Base-by-base conservation (phyloP, 371 early-diverging fungal species). In the Apophysomyces ossiformis region DNA sequence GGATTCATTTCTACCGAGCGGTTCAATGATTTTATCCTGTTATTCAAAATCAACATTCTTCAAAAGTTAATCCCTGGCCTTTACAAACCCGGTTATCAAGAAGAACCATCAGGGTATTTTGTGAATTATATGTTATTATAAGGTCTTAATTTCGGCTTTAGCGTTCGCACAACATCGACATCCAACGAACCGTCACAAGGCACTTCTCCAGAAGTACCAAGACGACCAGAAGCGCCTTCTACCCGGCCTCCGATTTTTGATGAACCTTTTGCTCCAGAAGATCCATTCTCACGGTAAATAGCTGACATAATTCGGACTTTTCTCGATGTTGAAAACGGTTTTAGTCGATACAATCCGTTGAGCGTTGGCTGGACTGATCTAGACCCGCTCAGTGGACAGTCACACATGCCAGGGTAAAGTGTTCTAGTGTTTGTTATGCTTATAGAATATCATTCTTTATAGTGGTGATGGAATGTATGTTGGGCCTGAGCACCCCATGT, bases 401-500 rank as follows among this genome's bases (percentile, higher is more conserved):
- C 86, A 64, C 82, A 79, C 60, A 71, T 74, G 63, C 79, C 79
- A 59, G 81, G 81, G 83, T 83, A 83, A 70, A 41, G 57, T 57
- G 12, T 44, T 50, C 13, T 26, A 26, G 32, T 26, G 2, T 26
- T 26, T 26, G 32, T 26, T 26, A 26, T 3, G 32, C 32, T 26
- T 26, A 26, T 0, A 26, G 3, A 26, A 26, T 26, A 26, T 26
- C 32, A 26, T 26, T 26, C 32, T 26, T 41, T 8, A 54, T 62
- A 38, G 60, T 60, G 91, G 91, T 11, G 93, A 89, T 57, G 95
- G 95, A 35, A 95, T 94, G 94, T 72, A 83, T 77, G 93, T 95
- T 7, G 96, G 95, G 8, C 96, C 96, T 4, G 85, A 85, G 58
- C 97, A 97, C 79, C 95, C 96, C 41, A 91, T 96, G 83, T 97